Base-by-base conservation (phyloP, 2,329 filamentous ascomycete species). In the Remersonia thermophila region DNA sequence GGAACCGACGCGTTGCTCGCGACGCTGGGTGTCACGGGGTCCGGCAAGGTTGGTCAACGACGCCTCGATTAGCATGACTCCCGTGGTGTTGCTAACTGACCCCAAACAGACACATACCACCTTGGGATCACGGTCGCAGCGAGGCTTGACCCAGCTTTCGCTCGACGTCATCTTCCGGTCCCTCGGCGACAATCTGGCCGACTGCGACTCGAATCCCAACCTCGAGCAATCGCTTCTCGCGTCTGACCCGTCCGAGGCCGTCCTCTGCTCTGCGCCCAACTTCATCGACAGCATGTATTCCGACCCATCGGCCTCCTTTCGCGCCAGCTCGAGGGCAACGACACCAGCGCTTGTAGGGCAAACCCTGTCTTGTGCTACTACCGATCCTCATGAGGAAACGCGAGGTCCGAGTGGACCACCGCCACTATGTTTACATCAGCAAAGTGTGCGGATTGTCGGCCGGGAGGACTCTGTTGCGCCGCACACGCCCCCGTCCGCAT, bases 21-120 rank as follows among this genome's bases (percentile, higher is more conserved):
- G 20, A 96, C 91, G 6, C 60, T 98, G 39, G 91, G 91, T 12
- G 86, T 95, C 30, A 95, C 89, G 7, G 91, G 91, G 10, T 95
- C 87, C 33, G 91, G 91, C 57, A 98, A 98, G 77, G 89, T 93
- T 50, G 33, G 51, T 30, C 14, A 4, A 26, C 7, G 10, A 3
- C 14, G 27, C 15, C 16, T 12, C 42, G 34, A 32, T 40, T 51
- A 6, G 5, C 20, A 9, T 5, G 20, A 9, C 9, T 23, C 9
- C n/a, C n/a, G n/a, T 23, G 20, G 20, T 26, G 14, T 30, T 16
- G 15, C 35, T 46, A 28, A 49, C 42, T 13, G 11, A 16, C 9
- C n/a, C 3, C n/a, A 9, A 1, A 14, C 53, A 95, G 89, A 93
- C 84, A 44, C 89, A 98, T 57, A 98, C 91, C 1, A 94, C 96